Conservation (phyloP, 2,329 filamentous ascomycete species). For the Scedosporium apiospermum region DNA sequence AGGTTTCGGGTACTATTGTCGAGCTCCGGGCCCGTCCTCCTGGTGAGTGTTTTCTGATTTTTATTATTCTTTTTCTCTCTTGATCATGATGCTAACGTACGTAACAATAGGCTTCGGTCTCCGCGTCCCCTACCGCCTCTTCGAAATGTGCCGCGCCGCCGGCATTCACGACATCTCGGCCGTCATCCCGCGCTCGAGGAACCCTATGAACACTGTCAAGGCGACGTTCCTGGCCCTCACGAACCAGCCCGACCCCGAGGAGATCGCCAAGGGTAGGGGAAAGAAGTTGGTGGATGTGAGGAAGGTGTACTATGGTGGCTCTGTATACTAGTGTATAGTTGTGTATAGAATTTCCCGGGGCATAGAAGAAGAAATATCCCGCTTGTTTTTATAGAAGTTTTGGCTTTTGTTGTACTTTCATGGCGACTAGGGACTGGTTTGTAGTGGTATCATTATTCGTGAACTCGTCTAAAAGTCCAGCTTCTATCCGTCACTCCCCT, state of each 20-base stretch:
- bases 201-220: slow-evolving; percentile 97
- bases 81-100: slow-evolving; percentile 4
- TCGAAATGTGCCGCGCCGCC: slow-evolving; percentile 81
- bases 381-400: background rate
- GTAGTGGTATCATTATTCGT: slow-evolving; percentile 1
- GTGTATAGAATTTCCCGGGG: slow-evolving; percentile 8
- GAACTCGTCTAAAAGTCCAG: background rate
- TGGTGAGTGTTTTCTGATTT: slow-evolving; percentile 47
- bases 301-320: slow-evolving; percentile 92
- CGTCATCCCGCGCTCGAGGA: slow-evolving; percentile 73
- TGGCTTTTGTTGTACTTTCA: background rate
- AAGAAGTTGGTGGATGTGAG: slow-evolving; percentile 94
- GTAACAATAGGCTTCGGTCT: slow-evolving; percentile 73
- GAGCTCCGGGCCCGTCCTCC: slow-evolving; percentile 75
- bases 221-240: slow-evolving; percentile 75
- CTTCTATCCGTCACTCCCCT: background rate
- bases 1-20: slow-evolving; percentile 82
- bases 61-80: slow-evolving; percentile 4
- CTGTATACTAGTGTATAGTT: slow-evolving; percentile 42
- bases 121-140: slow-evolving; percentile 82
- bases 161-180: slow-evolving; percentile 84
- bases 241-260: slow-evolving; percentile 78
- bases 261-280: slow-evolving; percentile 78
- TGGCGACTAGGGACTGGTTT: background rate
- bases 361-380: slow-evolving; percentile 4